Evolutionary conservation across 2,329 filamentous ascomycete species (phyloP).

Genomic region (Huntiella savannae): DNA sequence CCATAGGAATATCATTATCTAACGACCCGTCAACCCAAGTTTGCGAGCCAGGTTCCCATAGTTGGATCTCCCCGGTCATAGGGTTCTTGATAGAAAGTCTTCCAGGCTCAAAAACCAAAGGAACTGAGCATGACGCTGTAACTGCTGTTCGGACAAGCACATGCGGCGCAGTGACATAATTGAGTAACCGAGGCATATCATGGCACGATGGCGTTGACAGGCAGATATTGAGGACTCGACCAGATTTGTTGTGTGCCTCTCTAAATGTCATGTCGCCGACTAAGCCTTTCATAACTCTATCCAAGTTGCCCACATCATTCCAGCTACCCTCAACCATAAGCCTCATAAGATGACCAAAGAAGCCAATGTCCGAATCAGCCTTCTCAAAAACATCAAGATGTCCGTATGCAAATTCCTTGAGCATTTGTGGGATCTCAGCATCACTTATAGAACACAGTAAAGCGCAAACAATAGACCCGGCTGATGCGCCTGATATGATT

Average conservation of each 20-base stretch:
- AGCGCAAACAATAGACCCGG: constrained; percentile 69
- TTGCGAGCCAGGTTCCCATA: constrained; percentile 74
- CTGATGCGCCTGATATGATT: constrained; percentile 74
- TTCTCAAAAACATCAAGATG: constrained; percentile 68
- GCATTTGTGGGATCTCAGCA: constrained; percentile 51
- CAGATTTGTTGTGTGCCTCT: constrained; percentile 87
- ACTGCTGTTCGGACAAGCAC: constrained; percentile 95
- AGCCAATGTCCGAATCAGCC: constrained; percentile 19
- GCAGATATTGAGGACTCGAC: constrained; percentile 80
- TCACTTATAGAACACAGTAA: constrained; percentile 63
- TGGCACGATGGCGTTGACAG: constrained; percentile 78
- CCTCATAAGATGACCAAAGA: constrained; percentile 50
- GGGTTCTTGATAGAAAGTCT: constrained; percentile 72
- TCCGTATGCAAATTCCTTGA: constrained; percentile 57
- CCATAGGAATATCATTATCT: constrained; percentile 86
- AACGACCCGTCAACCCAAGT: constrained; percentile 90
- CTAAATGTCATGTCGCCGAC: constrained; percentile 86
- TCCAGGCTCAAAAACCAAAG: constrained; percentile 63
- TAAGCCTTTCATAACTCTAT: constrained; percentile 59
- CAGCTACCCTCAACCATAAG: constrained; percentile 67
- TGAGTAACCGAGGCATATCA: constrained; percentile 69
- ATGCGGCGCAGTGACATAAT: constrained; percentile 84
- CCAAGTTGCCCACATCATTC: constrained; percentile 68
- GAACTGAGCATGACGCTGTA: constrained; percentile 86
- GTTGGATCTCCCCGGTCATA: constrained; percentile 52